Conservation (phyloP, 208 protist genomes). For the Wallacemonas collosoma region DNA sequence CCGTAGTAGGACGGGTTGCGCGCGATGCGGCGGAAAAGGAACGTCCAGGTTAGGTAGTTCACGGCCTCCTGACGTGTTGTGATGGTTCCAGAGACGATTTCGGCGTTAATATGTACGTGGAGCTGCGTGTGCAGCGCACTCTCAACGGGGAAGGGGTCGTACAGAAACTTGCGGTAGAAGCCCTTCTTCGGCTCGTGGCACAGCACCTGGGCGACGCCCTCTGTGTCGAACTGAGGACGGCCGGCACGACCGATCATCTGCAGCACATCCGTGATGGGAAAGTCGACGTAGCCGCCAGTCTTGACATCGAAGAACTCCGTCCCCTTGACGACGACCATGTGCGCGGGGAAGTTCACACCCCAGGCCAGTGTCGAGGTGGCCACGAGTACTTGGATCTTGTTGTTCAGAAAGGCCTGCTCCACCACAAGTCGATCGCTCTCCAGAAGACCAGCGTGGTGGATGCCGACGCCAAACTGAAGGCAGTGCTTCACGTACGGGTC, state of each 20-base stretch:
- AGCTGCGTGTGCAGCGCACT: constrained; percentile 94
- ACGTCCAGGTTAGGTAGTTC: constrained; percentile 99
- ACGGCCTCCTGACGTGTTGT: constrained; percentile 94
- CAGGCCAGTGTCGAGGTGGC: constrained; percentile 99
- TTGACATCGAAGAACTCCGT: constrained; percentile 99
- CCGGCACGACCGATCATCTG: constrained; percentile 99
- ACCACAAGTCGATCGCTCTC: constrained; percentile 89
- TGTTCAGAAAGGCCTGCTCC: constrained; percentile 94
- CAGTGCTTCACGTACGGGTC: constrained; percentile 94
- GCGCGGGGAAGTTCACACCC: constrained; percentile 99
- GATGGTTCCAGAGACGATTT: constrained; percentile 97
- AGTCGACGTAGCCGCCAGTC: constrained; percentile 97
- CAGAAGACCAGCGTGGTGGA: constrained; percentile 98
- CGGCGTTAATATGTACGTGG: constrained; percentile 99
- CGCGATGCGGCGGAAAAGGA: constrained; percentile 97
- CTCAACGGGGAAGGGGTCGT: constrained; percentile 99
- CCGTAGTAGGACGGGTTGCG: constrained; percentile 99
- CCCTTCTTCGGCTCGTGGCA: constrained; percentile 98
- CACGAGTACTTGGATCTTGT: constrained; percentile 97
- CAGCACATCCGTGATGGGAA: constrained; percentile 99
- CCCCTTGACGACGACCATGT: constrained; percentile 99
- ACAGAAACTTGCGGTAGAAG: constrained; percentile 99
- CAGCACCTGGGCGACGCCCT: constrained; percentile 96
- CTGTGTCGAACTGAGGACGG: constrained; percentile 97
- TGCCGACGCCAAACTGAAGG: constrained; percentile 98